Percentiles rank a stretch among this genome's conserved stretches.
Evolutionary conservation across 2,329 filamentous ascomycete species (phyloP).

Genomic region (Verticillium nonalfalfae): DNA sequence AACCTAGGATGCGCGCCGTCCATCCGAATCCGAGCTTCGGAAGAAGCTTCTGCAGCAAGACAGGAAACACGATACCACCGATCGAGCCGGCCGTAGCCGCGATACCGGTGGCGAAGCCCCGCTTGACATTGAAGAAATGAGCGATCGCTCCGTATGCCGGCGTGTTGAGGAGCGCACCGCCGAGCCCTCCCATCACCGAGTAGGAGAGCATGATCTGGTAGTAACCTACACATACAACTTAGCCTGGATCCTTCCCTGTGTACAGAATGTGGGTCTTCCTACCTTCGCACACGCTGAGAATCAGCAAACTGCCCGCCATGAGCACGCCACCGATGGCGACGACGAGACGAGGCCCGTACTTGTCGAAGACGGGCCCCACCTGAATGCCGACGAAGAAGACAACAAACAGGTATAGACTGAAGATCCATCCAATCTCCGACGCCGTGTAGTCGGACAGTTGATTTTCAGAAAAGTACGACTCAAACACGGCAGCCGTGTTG

Average conservation of each 20-base stretch:
- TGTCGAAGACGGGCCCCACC: conserved; percentile 77
- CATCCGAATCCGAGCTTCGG: conserved; percentile 40
- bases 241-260: neutral
- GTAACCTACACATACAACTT: conserved; percentile 38
- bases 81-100: conserved; percentile 67
- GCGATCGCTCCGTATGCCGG: conserved; percentile 69
- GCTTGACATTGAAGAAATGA: conserved; percentile 70
- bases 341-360: conserved; percentile 63
- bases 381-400: conserved; percentile 79
- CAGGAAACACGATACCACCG: conserved; percentile 60
- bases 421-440: conserved; percentile 78
- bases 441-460: conserved; percentile 63
- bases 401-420: conserved; percentile 73
- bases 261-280: conserved; percentile 7
- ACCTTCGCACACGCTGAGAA: conserved; percentile 62
- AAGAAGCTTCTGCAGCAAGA: conserved; percentile 38
- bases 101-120: conserved; percentile 74
- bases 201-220: conserved; percentile 79
- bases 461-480: conserved; percentile 67
- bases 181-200: conserved; percentile 65
- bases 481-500: conserved; percentile 70
- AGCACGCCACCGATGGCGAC: conserved; percentile 58
- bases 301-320: conserved; percentile 54
- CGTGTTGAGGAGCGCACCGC: conserved; percentile 71
- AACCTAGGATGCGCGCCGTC: conserved; percentile 41